Evolutionary conservation across 805 yeast genomes (phyloP), one percentile per base, ranked within the genome.

Genomic region (Ogataea pignaliae): DNA sequence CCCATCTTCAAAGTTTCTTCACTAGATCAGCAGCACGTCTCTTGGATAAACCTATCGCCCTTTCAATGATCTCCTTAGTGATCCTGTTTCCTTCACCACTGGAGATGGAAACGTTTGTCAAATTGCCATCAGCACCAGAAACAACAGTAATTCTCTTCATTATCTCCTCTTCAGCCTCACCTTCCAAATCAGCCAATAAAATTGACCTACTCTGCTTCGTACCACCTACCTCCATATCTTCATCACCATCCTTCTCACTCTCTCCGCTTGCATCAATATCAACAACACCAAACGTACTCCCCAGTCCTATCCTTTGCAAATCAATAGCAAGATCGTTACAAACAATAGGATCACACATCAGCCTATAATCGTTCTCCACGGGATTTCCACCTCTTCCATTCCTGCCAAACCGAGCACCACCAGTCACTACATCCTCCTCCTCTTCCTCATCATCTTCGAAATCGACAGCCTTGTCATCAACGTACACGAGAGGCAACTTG

Each of bases 161-260:
- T 3, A 83, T 71, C 29, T 81, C 71, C 55, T 88, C 95, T 61
- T 88, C 97, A 5, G 89, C 84, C 47, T 85, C 91, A 12, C 95
- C 95, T 59, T 88, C 95, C 34, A 87, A 56, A 58, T 88, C 97
- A 1, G 86, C 81, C 38, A 88, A 60, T 13, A 87, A 54, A 0
- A 79, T 68, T 1, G 75, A 51, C 18, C 60, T 37, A 16, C 14
- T 35, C 1, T 26, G 18, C 3, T 39, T 46, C 37, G 48, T 62
- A 13, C 55, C 42, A 8, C 66, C 71, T 61, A 66, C 40, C 2
- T 52, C 51, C 43, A 41, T 47, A 26, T 40, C 65, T 29, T 65
- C 64, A 14, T 61, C 65, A 6, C 53, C 64, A 10, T 26, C 30
- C 35, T 16, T 26, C 31, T 35, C 36, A 6, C 16, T 8, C 7